These are phyloP conservation scores for Yamadazyma sp. DNA, from an alignment of 1,139 yeast species.

Conservation along the genomic window DNA sequence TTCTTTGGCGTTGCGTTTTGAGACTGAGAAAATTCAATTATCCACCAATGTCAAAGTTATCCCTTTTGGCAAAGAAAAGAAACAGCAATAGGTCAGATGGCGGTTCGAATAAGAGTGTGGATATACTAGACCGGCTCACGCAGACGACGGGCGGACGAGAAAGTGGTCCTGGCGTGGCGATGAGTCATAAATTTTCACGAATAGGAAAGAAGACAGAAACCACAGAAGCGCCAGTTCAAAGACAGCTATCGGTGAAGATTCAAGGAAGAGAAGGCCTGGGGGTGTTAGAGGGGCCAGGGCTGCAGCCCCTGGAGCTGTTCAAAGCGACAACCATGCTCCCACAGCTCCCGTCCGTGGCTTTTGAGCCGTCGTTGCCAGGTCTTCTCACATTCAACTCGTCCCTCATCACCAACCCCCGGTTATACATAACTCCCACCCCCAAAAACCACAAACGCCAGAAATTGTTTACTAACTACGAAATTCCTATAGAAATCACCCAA, in stretches of 20 bases:
- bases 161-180: not conserved
- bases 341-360: too few species aligned
- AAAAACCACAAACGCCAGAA: constrained; percentile 5
- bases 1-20: not conserved
- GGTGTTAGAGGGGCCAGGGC: too few species aligned
- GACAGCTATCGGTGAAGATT: not conserved
- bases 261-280: too few species aligned
- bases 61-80: constrained; percentile 49
- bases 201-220: not conserved
- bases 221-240: not conserved
- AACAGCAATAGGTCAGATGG: constrained; percentile 13
- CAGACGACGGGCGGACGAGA: not conserved
- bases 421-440: not conserved
- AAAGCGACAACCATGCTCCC: too few species aligned
- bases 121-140: constrained; percentile 21
- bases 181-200: not conserved
- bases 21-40: not conserved
- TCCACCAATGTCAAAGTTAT: constrained; percentile 29
- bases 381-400: constrained; percentile 1
- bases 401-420: not conserved
- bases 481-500: constrained; percentile 43
- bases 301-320: too few species aligned
- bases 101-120: constrained; percentile 18
- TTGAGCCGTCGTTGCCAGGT: too few species aligned
- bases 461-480: constrained; percentile 46